Base-by-base conservation (phyloP, 1,284 basidiomycete species). In the Ceratobasidium sp. region DNA sequence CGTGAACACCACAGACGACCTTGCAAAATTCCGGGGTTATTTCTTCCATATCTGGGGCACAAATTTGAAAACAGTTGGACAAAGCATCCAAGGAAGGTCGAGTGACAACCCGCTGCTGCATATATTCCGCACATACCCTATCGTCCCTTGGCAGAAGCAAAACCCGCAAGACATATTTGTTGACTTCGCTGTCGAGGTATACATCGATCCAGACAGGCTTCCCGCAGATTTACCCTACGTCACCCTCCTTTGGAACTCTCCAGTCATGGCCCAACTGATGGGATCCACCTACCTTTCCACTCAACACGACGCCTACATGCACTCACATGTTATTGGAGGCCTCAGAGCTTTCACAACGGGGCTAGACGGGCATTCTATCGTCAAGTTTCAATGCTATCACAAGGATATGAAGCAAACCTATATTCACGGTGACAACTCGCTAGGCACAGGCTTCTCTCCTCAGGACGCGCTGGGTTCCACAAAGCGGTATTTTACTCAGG, bases 1-100 rank as follows among this genome's bases (percentile, higher is more conserved):
- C 15, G 47, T 51, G 26, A 45, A 66, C 11, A 11, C 10, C 13
- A 15, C n/a, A 3, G 45, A 23, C 5, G 2, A 17, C 26, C 26
- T 66, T 1, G 45, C 26, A 28, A 2, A 10, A 20, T 68, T 37
- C 33, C 13, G 66, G 15, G 51, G 33, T 23, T 68, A 37, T 8
- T 68, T 68, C 51, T 68, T 68, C 66, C 66, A 68, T 23, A 4
- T 68, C 31, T 54, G 47, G n/a, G 66, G 66, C 6, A 68, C 56
- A 49, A 68, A 68, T 51, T 51, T 68, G 28, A 68, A 68, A 33
- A 6, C 33, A 2, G 66, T 37, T 2, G 33, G 28, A 4, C 47
- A 35, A 35, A 56, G 11, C 10, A 37, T 68, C 17, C 51, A 26
- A 5, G 66, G 66, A 6, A 31, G 51, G 47, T 28, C 10, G 2